Evolutionary conservation across 345 rosid species (phyloP), one percentile per base, ranked within the genome.

Genomic region (Laguncularia racemosa): DNA sequence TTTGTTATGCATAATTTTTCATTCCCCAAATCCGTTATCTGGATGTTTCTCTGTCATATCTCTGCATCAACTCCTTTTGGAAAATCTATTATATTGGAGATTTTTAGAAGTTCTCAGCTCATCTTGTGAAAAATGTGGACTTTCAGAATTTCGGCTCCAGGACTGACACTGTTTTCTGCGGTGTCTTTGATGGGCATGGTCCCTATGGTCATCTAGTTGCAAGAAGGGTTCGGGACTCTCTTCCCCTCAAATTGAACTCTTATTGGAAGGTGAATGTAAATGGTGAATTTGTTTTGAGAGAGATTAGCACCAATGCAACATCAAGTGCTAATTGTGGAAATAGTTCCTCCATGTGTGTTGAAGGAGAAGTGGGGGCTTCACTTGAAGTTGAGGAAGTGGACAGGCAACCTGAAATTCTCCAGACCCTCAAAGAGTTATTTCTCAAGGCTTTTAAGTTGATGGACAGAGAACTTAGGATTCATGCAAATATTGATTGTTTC

Each of bases 121-220:
- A 46, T 59, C 60, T 47, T 13, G 19, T 20, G 28, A 21, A 55
- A 10, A 52, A 12, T 14, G 47, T 33, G 46, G 58, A 23, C 57
- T 51, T 61, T 15, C 78, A 95, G 99, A 85, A 84, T 62, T 95
- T 95, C 50, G 89, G 84, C 49, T 81, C 97, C 2, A 80, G 88
- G 71, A 69, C 80, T 52, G 97, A 90, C 72, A 82, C 96, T 33
- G 61, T 90, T 49, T 90, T 95, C 72, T 88, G 97, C 72, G 99
- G 99, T 52, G 88, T 95, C 45, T 95, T 95, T 73, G 99, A 95
- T 80, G 99, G 99, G 16, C 99, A 95, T 45, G 99, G 99, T 50
- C 99, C 99, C 1, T 84, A 70, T 57, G 99, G 99, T 61, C 97
- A 95, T 69, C 71, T 88, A 95, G 99, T 90, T 68, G 99, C 99